These are phyloP conservation scores for Ceratocystiopsis minuta DNA, from an alignment of 2,329 filamentous ascomycete species.

Conservation along the genomic window DNA sequence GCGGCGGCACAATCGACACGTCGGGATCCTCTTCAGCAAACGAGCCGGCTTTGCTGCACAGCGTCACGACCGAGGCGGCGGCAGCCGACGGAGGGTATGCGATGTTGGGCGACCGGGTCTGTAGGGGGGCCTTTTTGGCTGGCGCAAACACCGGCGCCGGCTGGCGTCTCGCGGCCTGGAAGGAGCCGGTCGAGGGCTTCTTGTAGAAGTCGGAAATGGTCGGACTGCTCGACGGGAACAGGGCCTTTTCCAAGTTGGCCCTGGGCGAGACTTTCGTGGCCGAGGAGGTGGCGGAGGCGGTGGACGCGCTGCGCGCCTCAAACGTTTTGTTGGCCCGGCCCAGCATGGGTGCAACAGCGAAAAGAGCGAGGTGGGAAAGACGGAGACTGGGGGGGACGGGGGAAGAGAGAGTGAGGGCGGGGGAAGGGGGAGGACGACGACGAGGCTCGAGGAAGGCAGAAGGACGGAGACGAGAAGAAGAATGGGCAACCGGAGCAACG, in stretches of 20 bases:
- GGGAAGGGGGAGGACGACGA: no score
- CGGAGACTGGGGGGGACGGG: background rate
- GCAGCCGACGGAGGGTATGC: conserved; percentile 7
- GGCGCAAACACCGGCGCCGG: conserved; percentile 1
- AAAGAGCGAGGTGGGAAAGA: background rate
- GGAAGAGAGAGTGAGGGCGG: no score
- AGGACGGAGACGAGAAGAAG: no score
- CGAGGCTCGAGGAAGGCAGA: background rate
- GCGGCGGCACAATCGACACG: conserved; percentile 5
- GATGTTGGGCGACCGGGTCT: conserved; percentile 18
- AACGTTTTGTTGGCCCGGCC: conserved; percentile 13
- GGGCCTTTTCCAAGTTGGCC: conserved; percentile 26
- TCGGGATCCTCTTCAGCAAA: conserved; percentile 22
- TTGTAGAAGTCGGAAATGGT: conserved; percentile 12
- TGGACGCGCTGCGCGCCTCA: conserved; percentile 16
- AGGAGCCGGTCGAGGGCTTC: conserved; percentile 8
- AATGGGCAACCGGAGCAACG: background rate
- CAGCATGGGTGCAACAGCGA: conserved; percentile 16
- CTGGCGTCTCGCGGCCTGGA: conserved; percentile 13
- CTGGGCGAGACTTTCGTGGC: conserved; percentile 9
- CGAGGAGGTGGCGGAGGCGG: conserved; percentile 14
- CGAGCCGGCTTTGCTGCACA: conserved; percentile 16
- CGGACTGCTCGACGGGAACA: conserved; percentile 40
- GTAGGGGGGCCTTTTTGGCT: conserved; percentile 12
- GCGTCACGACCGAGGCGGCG: background rate